Evolutionary conservation across 192 early-diverging fungal genomes (phyloP).

Genomic region (Coemansia reversa): DNA sequence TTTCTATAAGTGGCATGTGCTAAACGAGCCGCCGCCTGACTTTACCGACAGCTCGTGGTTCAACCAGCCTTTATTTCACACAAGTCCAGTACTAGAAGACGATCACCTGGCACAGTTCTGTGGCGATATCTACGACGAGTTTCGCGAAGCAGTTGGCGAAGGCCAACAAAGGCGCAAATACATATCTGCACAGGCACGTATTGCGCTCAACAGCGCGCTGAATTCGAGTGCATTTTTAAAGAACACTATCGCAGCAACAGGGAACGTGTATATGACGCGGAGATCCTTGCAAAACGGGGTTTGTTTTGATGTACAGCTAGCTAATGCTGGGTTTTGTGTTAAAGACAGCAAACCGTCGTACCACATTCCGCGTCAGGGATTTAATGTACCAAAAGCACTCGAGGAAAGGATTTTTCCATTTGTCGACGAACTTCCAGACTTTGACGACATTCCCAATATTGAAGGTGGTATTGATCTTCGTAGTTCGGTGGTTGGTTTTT

Average conservation of each 20-base stretch:
- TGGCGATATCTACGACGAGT: constrained; percentile 31
- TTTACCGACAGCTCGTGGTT: constrained; percentile 38
- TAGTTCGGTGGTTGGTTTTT: constrained; percentile 21
- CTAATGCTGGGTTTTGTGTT: constrained; percentile 24
- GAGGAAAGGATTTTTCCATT: constrained; percentile 40
- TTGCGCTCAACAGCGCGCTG: constrained; percentile 6
- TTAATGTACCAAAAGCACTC: neutral
- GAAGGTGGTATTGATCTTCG: constrained; percentile 5
- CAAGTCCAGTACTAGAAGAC: constrained; percentile 14
- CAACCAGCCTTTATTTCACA: constrained; percentile 34
- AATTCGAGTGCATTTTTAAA: neutral
- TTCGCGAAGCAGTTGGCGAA: neutral
- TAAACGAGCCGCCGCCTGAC: constrained; percentile 41
- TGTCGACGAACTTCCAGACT: constrained; percentile 26
- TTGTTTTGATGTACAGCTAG: constrained; percentile 18
- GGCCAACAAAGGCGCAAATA: constrained; percentile 27
- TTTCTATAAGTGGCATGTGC: constrained; percentile 48
- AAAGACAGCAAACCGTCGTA: neutral
- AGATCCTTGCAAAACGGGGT: constrained; percentile 17
- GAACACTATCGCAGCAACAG: constrained; percentile 8
- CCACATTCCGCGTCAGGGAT: constrained; percentile 16
- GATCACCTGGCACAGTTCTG: constrained; percentile 24
- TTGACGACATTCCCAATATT: neutral
- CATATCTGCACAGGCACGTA: constrained; percentile 8
- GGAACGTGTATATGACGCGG: constrained; percentile 20